phyloP scores from a whole-genome alignment of 371 early-diverging fungal species.

The Saksenaea oblongispora region DNA sequence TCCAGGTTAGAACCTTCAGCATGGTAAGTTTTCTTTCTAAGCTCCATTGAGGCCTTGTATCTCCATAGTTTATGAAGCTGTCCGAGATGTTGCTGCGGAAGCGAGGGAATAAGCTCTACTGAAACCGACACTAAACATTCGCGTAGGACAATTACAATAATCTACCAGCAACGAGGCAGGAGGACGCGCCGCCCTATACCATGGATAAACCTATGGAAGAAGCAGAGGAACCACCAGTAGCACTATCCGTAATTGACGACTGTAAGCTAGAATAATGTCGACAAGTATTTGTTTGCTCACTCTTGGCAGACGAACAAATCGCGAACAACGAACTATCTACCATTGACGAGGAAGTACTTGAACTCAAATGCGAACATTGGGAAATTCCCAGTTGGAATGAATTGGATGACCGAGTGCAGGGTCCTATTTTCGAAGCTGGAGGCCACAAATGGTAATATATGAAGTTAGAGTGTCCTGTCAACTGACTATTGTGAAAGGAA shows the following conservation, averaged over 20 bases:
- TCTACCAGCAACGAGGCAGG: not conserved
- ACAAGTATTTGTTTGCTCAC: not conserved
- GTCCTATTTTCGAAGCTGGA: slow-evolving; percentile 57
- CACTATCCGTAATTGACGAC: slow-evolving; percentile 19
- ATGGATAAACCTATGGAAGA: slow-evolving; percentile 1
- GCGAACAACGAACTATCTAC: slow-evolving; percentile 34
- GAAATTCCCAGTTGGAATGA: slow-evolving; percentile 45
- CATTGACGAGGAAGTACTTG: slow-evolving; percentile 42
- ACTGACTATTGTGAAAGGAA: slow-evolving; percentile 55
- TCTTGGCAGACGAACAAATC: slow-evolving; percentile 17
- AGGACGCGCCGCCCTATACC: not conserved
- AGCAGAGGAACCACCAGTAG: slow-evolving; percentile 2
- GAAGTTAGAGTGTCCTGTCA: not conserved
- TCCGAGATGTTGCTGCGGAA: not conserved
- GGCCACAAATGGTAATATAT: slow-evolving; percentile 54
- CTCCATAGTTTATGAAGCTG: not conserved
- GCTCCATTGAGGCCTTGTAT: not conserved
- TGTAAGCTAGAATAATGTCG: slow-evolving; percentile 15
- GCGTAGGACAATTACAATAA: slow-evolving; percentile 4
- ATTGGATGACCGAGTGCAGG: slow-evolving; percentile 51
- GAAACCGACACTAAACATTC: not conserved
- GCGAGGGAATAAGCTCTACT: not conserved
- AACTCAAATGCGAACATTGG: slow-evolving; percentile 49
- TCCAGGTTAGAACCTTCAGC: not conserved
- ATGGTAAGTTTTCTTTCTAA: not conserved